A percentile compares a stretch with the other conserved stretches of the same genome.
These are phyloP conservation scores for Debaryomyces sp. DNA, from an alignment of 1,139 yeast genomes.

Conservation along the genomic window DNA sequence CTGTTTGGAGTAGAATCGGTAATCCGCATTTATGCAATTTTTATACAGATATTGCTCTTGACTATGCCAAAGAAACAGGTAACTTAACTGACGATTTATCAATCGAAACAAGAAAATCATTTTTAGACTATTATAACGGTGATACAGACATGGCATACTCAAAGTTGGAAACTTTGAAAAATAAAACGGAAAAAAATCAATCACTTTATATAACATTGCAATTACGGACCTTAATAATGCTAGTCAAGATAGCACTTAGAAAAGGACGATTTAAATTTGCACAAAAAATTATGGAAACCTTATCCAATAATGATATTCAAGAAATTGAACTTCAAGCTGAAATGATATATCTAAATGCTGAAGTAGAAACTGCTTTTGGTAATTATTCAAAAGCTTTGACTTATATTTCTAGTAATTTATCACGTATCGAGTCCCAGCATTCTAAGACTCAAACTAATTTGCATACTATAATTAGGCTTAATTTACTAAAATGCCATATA, in stretches of 20 bases:
- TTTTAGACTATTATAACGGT: slow-evolving; percentile 39
- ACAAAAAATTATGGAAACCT: slow-evolving; percentile 22
- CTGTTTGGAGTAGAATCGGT: slow-evolving; percentile 58
- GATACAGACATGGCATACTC: slow-evolving; percentile 38
- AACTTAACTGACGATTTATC: slow-evolving; percentile 41
- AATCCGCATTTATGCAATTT: slow-evolving; percentile 45
- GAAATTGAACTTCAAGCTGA: slow-evolving; percentile 37
- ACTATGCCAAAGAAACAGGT: slow-evolving; percentile 29
- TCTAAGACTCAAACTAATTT: slow-evolving; percentile 29
- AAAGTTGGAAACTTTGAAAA: slow-evolving; percentile 28
- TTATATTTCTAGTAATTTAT: slow-evolving; percentile 31
- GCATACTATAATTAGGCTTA: slow-evolving; percentile 44
- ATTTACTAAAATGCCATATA: slow-evolving; percentile 46
- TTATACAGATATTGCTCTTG: slow-evolving; percentile 48
- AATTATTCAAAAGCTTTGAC: slow-evolving; percentile 40
- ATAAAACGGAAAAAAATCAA: slow-evolving; percentile 25
- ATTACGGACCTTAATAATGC: slow-evolving; percentile 37
- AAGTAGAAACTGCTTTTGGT: slow-evolving; percentile 30
- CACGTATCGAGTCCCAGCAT: slow-evolving; percentile 22
- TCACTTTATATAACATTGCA: slow-evolving; percentile 42
- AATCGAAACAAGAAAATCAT: slow-evolving; percentile 40
- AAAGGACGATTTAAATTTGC: slow-evolving; percentile 37
- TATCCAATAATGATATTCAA: slow-evolving; percentile 28
- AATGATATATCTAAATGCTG: slow-evolving; percentile 27
- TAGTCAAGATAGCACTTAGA: slow-evolving; percentile 37